Evolutionary conservation across 768 basidiomycete species (phyloP), one percentile per base, ranked within the genome.

Genomic region (Mycena leptocephala): DNA sequence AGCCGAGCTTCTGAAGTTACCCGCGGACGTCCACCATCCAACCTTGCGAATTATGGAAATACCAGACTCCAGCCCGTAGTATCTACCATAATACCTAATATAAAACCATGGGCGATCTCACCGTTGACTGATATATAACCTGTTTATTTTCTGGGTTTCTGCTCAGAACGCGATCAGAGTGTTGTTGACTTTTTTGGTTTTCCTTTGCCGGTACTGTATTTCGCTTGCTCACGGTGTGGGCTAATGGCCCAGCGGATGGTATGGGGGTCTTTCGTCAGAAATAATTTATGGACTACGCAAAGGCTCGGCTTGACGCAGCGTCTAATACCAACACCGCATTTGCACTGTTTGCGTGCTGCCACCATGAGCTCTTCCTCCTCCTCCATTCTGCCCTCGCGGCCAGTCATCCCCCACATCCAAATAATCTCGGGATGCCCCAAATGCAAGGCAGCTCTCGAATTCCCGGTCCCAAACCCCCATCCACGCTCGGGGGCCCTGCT

Each of bases 331-430:
- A 56, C 77, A 76, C 74, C 71, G 74, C 74, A 72, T 76, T 74
- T 74, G 68, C 56, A 69, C 63, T 48, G 56, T 37, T 70, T 73
- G 62, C 75, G 62, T 61, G 64, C 70, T 66, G 67, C 86, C 78
- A 83, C 82, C 77, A 92, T 91, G 90, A 89, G 81, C 83, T 83
- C 86, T 10, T 76, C 85, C 33, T 87, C 88, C 18, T 61, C 74
- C 81, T 85, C 90, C 64, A 81, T 91, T 56, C 85, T 94, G n/a
- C 87, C 88, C 32, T 95, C 95, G 39, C 89, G 94, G 67, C 92
- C 91, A 7, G 83, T 92, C n/a, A 84, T 87, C 4, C 93, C 95
- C 0, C 94, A 95, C 73, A 90, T 95, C 74, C 86, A 87, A 18
- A 91, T 76, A 58, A 26, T 61, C 51, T 76, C 94, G 1, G 88